These are phyloP conservation scores for Knufia fluminis DNA, from an alignment of 2,329 filamentous ascomycete species.

Conservation along the genomic window DNA sequence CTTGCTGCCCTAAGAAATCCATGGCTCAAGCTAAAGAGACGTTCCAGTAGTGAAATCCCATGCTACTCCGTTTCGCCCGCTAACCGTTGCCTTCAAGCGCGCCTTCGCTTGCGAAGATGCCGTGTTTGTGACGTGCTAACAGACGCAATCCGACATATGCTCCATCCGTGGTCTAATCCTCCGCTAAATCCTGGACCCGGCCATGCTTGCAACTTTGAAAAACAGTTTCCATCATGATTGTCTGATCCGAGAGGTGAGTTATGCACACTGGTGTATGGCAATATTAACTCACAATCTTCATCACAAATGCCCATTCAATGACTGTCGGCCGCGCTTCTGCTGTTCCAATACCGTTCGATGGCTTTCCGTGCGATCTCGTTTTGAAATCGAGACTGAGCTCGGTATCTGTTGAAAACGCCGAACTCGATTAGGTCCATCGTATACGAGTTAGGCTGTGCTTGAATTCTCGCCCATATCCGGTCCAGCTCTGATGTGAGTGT, in stretches of 20 bases:
- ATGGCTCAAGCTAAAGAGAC: too few relatives aligned
- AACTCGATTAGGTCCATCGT: slow-evolving; percentile 70
- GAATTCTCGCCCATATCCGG: slow-evolving; percentile 59
- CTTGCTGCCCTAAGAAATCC: too few relatives aligned
- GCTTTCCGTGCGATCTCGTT: slow-evolving; percentile 21
- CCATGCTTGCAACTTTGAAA: too few relatives aligned
- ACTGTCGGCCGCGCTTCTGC: slow-evolving; percentile 8
- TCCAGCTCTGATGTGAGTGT: slow-evolving; percentile 57
- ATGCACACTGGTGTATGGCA: not conserved
- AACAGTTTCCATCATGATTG: not conserved
- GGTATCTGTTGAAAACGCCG: slow-evolving; percentile 59
- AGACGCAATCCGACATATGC: too few relatives aligned
- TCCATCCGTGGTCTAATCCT: too few relatives aligned
- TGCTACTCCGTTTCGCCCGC: too few relatives aligned
- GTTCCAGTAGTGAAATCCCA: too few relatives aligned
- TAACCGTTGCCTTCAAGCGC: too few relatives aligned
- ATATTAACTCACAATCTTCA: not conserved
- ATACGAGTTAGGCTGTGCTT: slow-evolving; percentile 56
- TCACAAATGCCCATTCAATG: not conserved
- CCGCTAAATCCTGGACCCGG: too few relatives aligned
- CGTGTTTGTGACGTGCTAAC: too few relatives aligned
- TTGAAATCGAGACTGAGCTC: slow-evolving; percentile 17
- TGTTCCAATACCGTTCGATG: slow-evolving; percentile 20
- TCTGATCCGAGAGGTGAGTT: not conserved
- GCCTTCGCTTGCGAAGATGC: too few relatives aligned